These are phyloP conservation scores for Lactarius vividus DNA, from an alignment of 768 basidiomycete genomes.

Conservation along the genomic window DNA sequence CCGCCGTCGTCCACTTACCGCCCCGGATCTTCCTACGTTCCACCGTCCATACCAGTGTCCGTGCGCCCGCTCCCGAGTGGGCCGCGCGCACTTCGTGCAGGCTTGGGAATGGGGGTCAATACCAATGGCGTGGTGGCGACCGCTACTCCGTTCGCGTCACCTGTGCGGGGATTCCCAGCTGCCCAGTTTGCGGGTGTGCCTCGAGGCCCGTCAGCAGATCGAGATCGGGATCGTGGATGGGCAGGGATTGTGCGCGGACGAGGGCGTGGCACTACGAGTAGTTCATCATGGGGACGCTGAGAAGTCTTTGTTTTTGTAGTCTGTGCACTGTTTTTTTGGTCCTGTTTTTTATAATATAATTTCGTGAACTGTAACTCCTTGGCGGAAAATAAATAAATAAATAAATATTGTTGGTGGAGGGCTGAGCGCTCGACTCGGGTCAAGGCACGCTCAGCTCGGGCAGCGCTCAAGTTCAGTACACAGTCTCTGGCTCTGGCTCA, in stretches of 20 bases:
- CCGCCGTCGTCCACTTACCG: slow-evolving; percentile 26
- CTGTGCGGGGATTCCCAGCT: slow-evolving; percentile 8
- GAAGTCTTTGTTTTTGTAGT: background rate
- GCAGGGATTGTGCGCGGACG: slow-evolving; percentile 15
- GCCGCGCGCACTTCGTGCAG: slow-evolving; percentile 25
- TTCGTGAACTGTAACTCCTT: background rate
- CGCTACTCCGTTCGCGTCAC: background rate
- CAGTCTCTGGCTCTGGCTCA: background rate
- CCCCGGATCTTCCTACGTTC: slow-evolving; percentile 20
- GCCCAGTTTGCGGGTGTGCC: slow-evolving; percentile 23
- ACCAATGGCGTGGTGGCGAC: background rate
- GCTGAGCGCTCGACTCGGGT: no score
- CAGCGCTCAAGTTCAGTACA: no score
- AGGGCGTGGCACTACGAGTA: slow-evolving; percentile 22
- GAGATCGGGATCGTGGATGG: slow-evolving; percentile 27
- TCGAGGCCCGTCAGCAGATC: slow-evolving; percentile 27
- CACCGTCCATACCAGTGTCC: slow-evolving; percentile 19
- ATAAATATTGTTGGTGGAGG: no score
- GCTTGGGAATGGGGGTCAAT: slow-evolving; percentile 1
- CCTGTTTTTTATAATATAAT: background rate
- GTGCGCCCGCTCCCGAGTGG: slow-evolving; percentile 28
- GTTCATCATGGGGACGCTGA: slow-evolving; percentile 25
- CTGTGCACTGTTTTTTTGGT: background rate
- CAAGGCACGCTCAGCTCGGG: no score
- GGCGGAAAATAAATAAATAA: no score